Evolutionary conservation across 1,139 yeast species (phyloP), one percentile per base, ranked within the genome.

Genomic region (Suhomyces anneliseae): DNA sequence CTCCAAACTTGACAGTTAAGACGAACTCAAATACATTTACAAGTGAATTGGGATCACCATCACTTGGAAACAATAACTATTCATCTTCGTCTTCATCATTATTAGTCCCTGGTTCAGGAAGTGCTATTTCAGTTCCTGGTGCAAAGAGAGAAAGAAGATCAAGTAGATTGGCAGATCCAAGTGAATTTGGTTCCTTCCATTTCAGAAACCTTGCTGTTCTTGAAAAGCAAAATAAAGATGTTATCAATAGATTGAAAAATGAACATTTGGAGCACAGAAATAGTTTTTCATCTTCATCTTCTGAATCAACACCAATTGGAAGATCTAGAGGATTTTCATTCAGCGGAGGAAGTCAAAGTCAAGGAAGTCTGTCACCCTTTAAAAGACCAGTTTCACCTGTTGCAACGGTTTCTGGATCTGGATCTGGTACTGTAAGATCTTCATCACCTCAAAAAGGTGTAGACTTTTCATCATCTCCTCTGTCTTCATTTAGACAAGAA

Each of bases 171-270:
- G 87, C 86, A 44, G 97, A 90, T 53, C 72, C 76, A 3, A 74
- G 81, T 40, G 98, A 92, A 57, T 95, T 93, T 77, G 99, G 99
- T 0, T 85, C 95, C 3, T 95, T 95, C 65, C 85, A 89, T 51
- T 95, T 89, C 67, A 78, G 97, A 56, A 95, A 95, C 62, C 70
- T 95, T 52, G 85, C 93, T 10, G 95, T 95, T 5, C 74, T 95
- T 52, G 99, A 93, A 58, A 88, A 87, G 59, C 98, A 97, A 14
- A 95, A 95, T 60, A 90, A 89, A 61, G 98, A 92, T 65, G 92
- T 89, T 12, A 89, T 95, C 50, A 88, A 88, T 59, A 72, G 96
- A 53, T 77, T 95, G 59, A 88, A 90, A 59, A 84, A 78, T 40
- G 98, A 93, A 62, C 96, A 89, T 65, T 56, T 84, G 52, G 88